Evolutionary conservation across 305 asterid genomes (phyloP).

Genomic region (Fraxinus greggii): DNA sequence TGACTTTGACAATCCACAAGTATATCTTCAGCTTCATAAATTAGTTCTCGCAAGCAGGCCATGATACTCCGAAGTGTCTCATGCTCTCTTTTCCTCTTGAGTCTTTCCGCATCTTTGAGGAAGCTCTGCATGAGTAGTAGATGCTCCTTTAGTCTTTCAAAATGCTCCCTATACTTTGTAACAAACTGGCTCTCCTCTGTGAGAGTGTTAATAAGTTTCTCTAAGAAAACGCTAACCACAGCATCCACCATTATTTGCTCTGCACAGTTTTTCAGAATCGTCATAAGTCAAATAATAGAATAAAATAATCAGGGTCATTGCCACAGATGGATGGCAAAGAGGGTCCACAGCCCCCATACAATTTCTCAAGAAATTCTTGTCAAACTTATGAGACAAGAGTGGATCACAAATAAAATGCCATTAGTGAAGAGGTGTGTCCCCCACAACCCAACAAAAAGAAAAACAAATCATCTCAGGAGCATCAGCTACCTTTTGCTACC

Average conservation of each 20-base stretch:
- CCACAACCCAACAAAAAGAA: neutral
- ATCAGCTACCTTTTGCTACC: neutral
- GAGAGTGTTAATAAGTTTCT: conserved; percentile 27
- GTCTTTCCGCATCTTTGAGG: conserved; percentile 37
- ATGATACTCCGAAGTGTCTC: conserved; percentile 22
- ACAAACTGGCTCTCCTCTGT: conserved; percentile 31
- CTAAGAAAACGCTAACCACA: conserved; percentile 33
- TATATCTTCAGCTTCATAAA: conserved; percentile 35
- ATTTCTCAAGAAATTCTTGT: neutral
- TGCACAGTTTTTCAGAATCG: neutral
- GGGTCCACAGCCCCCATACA: neutral
- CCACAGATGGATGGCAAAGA: neutral
- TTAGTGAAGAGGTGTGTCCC: neutral
- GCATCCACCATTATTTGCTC: conserved; percentile 37
- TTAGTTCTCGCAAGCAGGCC: conserved; percentile 29
- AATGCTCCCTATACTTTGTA: conserved; percentile 24
- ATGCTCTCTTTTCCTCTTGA: conserved; percentile 28
- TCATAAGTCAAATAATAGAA: neutral
- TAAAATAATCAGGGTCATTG: neutral
- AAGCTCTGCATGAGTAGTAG: conserved; percentile 38
- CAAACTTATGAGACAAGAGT: neutral
- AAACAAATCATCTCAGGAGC: neutral
- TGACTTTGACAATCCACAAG: conserved; percentile 30
- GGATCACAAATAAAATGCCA: neutral
- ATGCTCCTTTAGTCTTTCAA: conserved; percentile 28